Percentiles rank a stretch among this genome's conserved stretches.
These are phyloP conservation scores for Clarireedia hainanense DNA, from an alignment of 2,329 filamentous ascomycete genomes.

Conservation along the genomic window DNA sequence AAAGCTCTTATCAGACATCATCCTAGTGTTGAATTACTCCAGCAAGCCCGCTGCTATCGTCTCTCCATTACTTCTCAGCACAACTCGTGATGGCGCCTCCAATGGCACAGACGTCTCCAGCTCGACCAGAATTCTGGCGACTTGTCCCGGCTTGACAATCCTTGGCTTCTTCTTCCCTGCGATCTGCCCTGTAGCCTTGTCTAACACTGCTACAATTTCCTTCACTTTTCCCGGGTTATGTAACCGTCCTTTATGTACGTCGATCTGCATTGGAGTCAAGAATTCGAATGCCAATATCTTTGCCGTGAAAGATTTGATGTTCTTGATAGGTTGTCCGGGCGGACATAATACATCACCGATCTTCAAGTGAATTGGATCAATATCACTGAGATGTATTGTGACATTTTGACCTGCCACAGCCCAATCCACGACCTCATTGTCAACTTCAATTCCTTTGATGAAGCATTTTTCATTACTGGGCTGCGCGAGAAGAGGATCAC, in stretches of 20 bases:
- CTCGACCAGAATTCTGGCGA: conserved; percentile 71
- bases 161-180: conserved; percentile 72
- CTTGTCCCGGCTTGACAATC: conserved; percentile 69
- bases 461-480: conserved; percentile 74
- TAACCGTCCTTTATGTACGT: conserved; percentile 79
- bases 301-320: conserved; percentile 65
- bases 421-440: conserved; percentile 71
- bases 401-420: conserved; percentile 88
- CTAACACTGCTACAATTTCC: conserved; percentile 63
- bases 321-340: conserved; percentile 56
- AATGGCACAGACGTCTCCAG: conserved; percentile 68
- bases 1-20: neutral
- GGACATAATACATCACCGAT: conserved; percentile 83
- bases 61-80: conserved; percentile 70
- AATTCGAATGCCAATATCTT: conserved; percentile 88
- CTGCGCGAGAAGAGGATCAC: conserved; percentile 71
- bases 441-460: conserved; percentile 74
- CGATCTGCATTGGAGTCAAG: conserved; percentile 79
- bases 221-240: conserved; percentile 70
- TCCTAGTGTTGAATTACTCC: conserved; percentile 37
- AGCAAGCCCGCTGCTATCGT: conserved; percentile 84
- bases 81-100: conserved; percentile 71
- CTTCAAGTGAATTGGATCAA: conserved; percentile 75
- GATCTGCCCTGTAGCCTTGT: conserved; percentile 69
- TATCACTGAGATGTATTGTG: conserved; percentile 73